Base-by-base conservation (phyloP, 164 flowering plant species). In the Litsea cubeba region DNA sequence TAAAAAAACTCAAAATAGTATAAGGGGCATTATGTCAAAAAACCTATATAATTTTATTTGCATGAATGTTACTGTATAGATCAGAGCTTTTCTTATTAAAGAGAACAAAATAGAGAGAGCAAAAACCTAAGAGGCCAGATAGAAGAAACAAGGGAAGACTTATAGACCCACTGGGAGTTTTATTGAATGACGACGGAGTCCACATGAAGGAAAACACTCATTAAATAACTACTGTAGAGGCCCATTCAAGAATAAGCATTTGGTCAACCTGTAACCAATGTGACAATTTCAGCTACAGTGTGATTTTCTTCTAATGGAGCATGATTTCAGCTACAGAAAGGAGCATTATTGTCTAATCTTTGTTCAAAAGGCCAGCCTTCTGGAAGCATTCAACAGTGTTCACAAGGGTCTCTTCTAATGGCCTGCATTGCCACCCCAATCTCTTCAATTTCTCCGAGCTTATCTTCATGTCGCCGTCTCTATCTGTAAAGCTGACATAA, bases 351-450 rank as follows among this genome's bases (percentile, higher is more conserved):
- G 5, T 17, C 74, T 72, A 72, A 72, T 32, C 74, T 49, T 65
- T 50, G 17, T 50, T 65, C 75, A 87, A 51, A 40, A 82, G 24
- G 2, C 87, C 85, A 74, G 72, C 70, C 67, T 82, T 79, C 18
- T 30, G 30, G 72, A 78, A 83, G 77, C 75, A 71, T 66, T 80
- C 57, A 50, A 84, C 75, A 5, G 89, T 71, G 63, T 86, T 88
- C 22, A 72, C 79, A 24, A 86, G 80, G 32, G 82, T 81, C 71
- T 86, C 91, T 72, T 88, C 86, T 71, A 86, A 65, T 24, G 85
- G 78, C 73, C 85, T 81, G 78, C n/a, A 78, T 12, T 70, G 76
- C 91, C 88, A 86, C 0, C 88, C 91, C 72, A 86, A 68, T 57
- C 64, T 83, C 82, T 81, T 77, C 74, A 87, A 32, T 72, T 81